Evolutionary conservation across 176 grass and related monocot genomes (phyloP).

Genomic region (Thalia dealbata): DNA sequence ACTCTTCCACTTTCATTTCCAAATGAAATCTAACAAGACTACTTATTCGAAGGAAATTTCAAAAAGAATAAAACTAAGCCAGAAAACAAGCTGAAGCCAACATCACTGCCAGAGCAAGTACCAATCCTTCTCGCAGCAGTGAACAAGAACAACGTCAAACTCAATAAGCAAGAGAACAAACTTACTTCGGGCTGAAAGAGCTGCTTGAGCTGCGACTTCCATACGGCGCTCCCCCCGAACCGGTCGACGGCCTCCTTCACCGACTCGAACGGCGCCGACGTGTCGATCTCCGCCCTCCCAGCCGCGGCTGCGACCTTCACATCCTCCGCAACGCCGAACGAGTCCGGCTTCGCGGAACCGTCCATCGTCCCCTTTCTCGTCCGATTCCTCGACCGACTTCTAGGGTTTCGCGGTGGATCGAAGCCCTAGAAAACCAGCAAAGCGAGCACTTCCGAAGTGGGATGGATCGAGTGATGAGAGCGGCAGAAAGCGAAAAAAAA

Average conservation of each 20-base stretch:
- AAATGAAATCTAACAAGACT: no score
- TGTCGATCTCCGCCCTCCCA: conserved; percentile 76
- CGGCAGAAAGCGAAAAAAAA: neutral
- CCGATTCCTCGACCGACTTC: neutral
- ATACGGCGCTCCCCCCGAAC: conserved; percentile 72
- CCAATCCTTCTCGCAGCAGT: neutral
- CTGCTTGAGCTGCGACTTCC: conserved; percentile 53
- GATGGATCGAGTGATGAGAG: neutral
- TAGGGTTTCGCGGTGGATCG: neutral
- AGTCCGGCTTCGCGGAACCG: neutral
- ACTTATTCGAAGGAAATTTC: neutral
- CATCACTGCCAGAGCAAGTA: neutral
- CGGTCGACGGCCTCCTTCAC: conserved; percentile 81
- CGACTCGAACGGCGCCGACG: conserved; percentile 83
- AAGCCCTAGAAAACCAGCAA: neutral
- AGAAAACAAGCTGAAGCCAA: neutral
- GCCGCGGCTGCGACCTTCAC: neutral
- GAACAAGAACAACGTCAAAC: neutral
- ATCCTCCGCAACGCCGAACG: neutral
- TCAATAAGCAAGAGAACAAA: neutral
- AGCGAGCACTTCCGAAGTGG: neutral
- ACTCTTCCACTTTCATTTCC: no score
- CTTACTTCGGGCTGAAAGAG: conserved; percentile 26
- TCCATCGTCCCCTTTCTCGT: neutral
- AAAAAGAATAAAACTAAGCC: neutral